Evolutionary conservation across 163 green algal genomes (phyloP).

Genomic region (Scenedesmus sp.): DNA sequence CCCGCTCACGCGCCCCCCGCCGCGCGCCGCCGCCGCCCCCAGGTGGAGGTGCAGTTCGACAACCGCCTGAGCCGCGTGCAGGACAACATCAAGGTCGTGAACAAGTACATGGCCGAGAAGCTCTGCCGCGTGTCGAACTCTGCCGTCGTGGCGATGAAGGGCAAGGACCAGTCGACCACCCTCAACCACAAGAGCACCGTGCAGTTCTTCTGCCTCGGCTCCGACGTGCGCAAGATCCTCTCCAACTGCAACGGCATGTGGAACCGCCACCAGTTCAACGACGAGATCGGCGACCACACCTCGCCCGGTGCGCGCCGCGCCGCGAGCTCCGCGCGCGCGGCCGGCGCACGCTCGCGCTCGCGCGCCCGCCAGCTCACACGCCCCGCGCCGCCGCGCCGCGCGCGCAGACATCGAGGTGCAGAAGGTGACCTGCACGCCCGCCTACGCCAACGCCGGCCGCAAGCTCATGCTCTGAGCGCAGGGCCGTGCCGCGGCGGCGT

Average conservation of each 20-base stretch:
- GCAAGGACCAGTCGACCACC: conserved; percentile 20
- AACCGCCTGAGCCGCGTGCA: conserved; percentile 14
- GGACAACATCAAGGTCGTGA: conserved; percentile 20
- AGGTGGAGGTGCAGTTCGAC: conserved; percentile 30
- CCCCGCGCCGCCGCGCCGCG: not conserved
- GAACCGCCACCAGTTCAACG: conserved; percentile 38
- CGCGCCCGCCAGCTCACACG: not conserved
- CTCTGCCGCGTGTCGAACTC: conserved; percentile 3
- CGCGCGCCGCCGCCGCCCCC: not conserved
- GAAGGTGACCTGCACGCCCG: conserved; percentile 14
- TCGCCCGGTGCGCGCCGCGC: conserved; percentile 11
- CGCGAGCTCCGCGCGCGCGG: no score
- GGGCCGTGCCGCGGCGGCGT: no score
- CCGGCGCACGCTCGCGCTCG: no score
- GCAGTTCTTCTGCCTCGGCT: conserved; percentile 16
- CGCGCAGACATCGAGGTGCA: conserved; percentile 34
- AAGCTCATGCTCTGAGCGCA: no score
- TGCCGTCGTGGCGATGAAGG: not conserved
- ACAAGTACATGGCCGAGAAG: conserved; percentile 40
- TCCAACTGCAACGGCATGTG: conserved; percentile 32
- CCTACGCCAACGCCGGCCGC: not conserved
- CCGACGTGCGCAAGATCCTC: not conserved
- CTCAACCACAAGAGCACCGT: conserved; percentile 32
- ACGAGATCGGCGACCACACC: conserved; percentile 39
- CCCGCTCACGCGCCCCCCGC: no score